Base-by-base conservation (phyloP, 2,329 filamentous ascomycete species). In the Sordariomycetes sp. region DNA sequence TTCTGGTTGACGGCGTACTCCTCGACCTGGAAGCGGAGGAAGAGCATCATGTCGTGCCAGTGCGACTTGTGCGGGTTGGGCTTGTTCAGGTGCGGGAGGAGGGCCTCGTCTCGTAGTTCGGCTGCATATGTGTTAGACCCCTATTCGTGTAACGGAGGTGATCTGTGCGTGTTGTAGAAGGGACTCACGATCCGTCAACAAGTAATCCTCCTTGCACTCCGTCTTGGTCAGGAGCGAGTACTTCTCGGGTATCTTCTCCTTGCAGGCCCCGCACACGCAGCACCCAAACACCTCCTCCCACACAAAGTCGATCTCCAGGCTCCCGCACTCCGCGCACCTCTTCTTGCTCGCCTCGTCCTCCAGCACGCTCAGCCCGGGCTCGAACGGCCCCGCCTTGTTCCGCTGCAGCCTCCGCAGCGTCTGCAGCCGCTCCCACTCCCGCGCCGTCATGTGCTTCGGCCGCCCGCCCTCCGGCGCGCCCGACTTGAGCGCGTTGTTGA, bases 41-140 rank as follows among this genome's bases (percentile, higher is more conserved):
- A 99, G 2, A 99, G 81, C 87, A 96, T 96, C 94, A 99, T 99
- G 76, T 96, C 90, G 71, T 97, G 91, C 90, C 91, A 99, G 60
- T 92, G 91, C 0, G 88, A 85, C 70, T 97, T 97, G 73, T 97
- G 94, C 0, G 94, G 94, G 66, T 99, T 99, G 1, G 94, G 93
- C 37, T 87, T 86, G 58, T 89, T 88, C 10, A 99, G 79, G 69
- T 95, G 92, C 0, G 93, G 93, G 0, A 99, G 78, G 1, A 99
- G 77, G 18, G 92, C 88, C 59, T 85, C 81, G 67, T 99, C 94
- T 65, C 88, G 87, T n/a, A 99, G 80, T 70, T 99, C 94, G 40
- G 92, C 89, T 89, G 20, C 11, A 24, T 16, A 50, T 12, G 22
- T 22, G 46, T 50, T 22, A 50, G 22, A 8, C 20, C 14, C 22